phyloP scores from a whole-genome alignment of 805 yeast genomes.

The Saccharomycopsis sp. region DNA sequence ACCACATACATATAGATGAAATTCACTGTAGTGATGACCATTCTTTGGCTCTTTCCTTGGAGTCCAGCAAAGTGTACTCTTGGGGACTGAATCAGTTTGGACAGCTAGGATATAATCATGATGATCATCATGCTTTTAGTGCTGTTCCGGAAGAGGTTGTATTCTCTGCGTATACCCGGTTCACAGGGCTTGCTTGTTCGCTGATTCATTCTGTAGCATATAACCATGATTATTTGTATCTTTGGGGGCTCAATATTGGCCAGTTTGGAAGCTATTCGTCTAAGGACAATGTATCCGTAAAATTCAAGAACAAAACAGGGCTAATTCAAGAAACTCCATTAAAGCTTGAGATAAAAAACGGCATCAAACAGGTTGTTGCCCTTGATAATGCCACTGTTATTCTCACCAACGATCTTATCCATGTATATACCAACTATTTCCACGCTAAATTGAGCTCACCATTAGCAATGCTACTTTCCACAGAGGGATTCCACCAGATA shows the following conservation, averaged over 20 bases:
- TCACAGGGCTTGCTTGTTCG: too few species aligned
- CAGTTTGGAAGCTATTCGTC: constrained; percentile 57
- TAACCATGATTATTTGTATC: constrained; percentile 39
- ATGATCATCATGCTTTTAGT: constrained; percentile 28
- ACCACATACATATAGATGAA: constrained; percentile 28
- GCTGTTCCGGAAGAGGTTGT: constrained; percentile 23
- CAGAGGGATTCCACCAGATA: constrained; percentile 29
- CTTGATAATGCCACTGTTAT: constrained; percentile 68
- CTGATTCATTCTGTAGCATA: constrained; percentile 63
- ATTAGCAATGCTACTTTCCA: constrained; percentile 4
- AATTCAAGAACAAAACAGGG: constrained; percentile 33
- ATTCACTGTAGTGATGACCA: constrained; percentile 62
- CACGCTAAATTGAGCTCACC: constrained; percentile 36
- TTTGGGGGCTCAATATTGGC: constrained; percentile 81
- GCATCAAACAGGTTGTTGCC: constrained; percentile 52
- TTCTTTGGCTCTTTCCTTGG: constrained; percentile 46
- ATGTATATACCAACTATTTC: constrained; percentile 50
- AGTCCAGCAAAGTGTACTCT: constrained; percentile 48
- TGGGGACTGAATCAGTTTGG: constrained; percentile 74
- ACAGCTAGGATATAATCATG: too few species aligned
- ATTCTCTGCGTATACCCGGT: background rate
- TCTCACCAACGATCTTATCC: constrained; percentile 54
- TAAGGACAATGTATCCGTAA: constrained; percentile 2
- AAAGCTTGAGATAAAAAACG: constrained; percentile 38
- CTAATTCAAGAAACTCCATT: constrained; percentile 35